A percentile compares a stretch with the other conserved stretches of the same genome.
Evolutionary conservation across 495 filamentous ascomycete species (phyloP).

Genomic region (Penicillium dipodomyicola): DNA sequence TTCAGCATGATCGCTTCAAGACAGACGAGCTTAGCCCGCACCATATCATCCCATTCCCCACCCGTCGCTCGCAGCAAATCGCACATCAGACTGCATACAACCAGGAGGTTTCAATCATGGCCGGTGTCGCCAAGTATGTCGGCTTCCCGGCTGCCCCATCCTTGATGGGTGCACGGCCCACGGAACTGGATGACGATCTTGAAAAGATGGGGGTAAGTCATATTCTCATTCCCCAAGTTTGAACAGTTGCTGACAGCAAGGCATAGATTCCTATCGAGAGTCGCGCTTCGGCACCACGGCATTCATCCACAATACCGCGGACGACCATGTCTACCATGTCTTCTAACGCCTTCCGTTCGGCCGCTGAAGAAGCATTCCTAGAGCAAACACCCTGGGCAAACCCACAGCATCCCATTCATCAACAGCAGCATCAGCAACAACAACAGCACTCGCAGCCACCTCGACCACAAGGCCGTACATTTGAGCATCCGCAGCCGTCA

Average conservation of each 20-base stretch:
- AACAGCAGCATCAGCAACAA: slow-evolving; percentile 38
- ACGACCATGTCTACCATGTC: slow-evolving; percentile 39
- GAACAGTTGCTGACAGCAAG: slow-evolving; percentile 11
- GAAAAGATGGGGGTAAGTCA: slow-evolving; percentile 83
- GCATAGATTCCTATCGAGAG: slow-evolving; percentile 42
- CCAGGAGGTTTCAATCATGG: slow-evolving; percentile 84
- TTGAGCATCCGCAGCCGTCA: slow-evolving; percentile 32
- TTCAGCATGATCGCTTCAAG: slow-evolving; percentile 85
- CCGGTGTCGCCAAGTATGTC: slow-evolving; percentile 87
- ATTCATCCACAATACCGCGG: slow-evolving; percentile 29
- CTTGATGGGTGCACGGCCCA: slow-evolving; percentile 64
- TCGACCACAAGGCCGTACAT: slow-evolving; percentile 33
- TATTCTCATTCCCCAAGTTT: background rate
- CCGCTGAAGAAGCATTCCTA: slow-evolving; percentile 78
- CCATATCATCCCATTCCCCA: slow-evolving; percentile 70
- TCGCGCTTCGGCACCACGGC: slow-evolving; percentile 27
- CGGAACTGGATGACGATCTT: slow-evolving; percentile 81
- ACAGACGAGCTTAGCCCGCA: slow-evolving; percentile 78
- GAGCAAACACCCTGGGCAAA: slow-evolving; percentile 87
- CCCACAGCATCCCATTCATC: slow-evolving; percentile 76
- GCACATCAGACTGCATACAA: slow-evolving; percentile 84
- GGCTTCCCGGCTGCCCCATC: slow-evolving; percentile 94
- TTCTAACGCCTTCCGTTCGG: slow-evolving; percentile 41
- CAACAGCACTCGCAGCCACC: slow-evolving; percentile 35
- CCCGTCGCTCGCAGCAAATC: slow-evolving; percentile 67